These are phyloP conservation scores for Alloascoidea hylecoeti DNA, from an alignment of 805 yeast genomes.

Conservation along the genomic window DNA sequence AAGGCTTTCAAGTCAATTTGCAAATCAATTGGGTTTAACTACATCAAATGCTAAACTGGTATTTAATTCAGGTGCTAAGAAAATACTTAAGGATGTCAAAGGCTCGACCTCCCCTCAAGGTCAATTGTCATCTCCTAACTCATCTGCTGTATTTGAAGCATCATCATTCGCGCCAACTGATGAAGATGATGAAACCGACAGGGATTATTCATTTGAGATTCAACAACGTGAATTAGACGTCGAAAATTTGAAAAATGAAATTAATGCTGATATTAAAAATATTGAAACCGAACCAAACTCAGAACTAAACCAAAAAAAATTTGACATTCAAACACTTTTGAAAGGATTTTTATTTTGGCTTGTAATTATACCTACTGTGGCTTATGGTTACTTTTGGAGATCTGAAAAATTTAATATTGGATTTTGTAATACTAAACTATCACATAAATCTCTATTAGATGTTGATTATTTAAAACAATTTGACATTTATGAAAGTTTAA, in stretches of 20 bases:
- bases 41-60: background rate
- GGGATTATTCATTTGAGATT: too few species aligned
- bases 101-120: too few species aligned
- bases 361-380: slow-evolving; percentile 20
- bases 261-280: background rate
- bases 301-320: slow-evolving; percentile 2
- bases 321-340: too few species aligned
- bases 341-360: slow-evolving; percentile 19
- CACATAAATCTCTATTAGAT: slow-evolving; percentile 24
- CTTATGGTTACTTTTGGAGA: slow-evolving; percentile 44
- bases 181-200: too few species aligned
- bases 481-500: slow-evolving; percentile 21
- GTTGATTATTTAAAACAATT: slow-evolving; percentile 18
- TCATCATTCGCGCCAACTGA: too few species aligned
- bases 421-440: slow-evolving; percentile 41
- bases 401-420: slow-evolving; percentile 53
- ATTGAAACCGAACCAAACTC: slow-evolving; percentile 4
- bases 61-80: background rate
- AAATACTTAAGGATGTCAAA: too few species aligned
- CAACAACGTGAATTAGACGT: too few species aligned
- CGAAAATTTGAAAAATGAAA: too few species aligned
- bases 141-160: too few species aligned
- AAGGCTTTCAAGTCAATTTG: background rate
- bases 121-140: too few species aligned
- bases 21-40: background rate